Base-by-base conservation (phyloP, 805 yeast species). In the Saccharomycodes ludwigii region DNA sequence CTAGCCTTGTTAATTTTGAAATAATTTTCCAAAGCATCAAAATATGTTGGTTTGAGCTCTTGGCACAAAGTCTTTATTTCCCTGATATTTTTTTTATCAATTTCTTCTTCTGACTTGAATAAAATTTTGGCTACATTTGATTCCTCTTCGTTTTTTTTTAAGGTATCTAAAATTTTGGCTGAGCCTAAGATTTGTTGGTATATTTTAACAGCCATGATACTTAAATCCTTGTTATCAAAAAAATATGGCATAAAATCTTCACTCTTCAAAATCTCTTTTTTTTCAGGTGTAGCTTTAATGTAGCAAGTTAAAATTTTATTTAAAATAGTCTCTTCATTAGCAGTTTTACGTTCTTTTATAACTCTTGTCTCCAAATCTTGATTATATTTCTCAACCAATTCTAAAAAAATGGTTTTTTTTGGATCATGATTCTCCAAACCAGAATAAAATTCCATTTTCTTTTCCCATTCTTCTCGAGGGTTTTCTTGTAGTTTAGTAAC, bases 401-500 rank as follows among this genome's bases (percentile, higher is more conserved):
- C 42, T 15, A 42, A 21, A 16, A 42, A 46, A 5, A 42, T 37
- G 29, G 40, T 42, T 28, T 49, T 53, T 32, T 42, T 42, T 5
- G 52, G 47, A 34, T 43, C 28, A 4, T 20, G 12, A 15, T 25
- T 20, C 4, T 14, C 19, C 12, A 25, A 25, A 15, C 10, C 10
- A n/a, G n/a, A n/a, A n/a, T n/a, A n/a, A n/a, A n/a, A n/a, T n/a
- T 42, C 42, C 25, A 51, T 32, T 33, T 42, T 52, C 12, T 40
- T 36, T 7, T 43, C 37, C 56, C 57, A 52, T 3, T 38, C 42
- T 15, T 39, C 35, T 25, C 43, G 38, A 54, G 70, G 73, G 58
- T 71, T 39, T 44, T 56, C 46, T 47, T 53, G 51, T 50, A 71
- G 85, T 21, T 62, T 54, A 16, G 65, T 63, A 5, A 86, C 77